Evolutionary conservation across 345 rosid species (phyloP).

Genomic region (Camelina hispida): DNA sequence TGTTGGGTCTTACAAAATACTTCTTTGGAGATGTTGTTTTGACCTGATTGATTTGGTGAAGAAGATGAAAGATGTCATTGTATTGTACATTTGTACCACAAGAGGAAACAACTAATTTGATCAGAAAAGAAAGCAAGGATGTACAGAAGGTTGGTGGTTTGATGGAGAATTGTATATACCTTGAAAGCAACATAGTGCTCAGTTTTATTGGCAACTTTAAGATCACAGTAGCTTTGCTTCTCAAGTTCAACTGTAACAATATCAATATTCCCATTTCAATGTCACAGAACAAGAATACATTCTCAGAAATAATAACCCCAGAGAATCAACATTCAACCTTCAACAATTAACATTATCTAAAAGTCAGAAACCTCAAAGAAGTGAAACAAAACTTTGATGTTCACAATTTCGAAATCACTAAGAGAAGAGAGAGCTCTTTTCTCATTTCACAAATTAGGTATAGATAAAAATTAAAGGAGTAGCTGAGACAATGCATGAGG

Average conservation of each 20-base stretch:
- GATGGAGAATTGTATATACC: conserved; percentile 44
- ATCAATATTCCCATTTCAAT: conserved; percentile 4
- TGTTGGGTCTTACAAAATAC: conserved; percentile 97
- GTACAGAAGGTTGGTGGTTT: conserved; percentile 1
- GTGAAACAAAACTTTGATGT: not conserved
- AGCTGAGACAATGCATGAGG: too few species aligned
- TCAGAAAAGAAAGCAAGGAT: not conserved
- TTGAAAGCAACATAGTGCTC: conserved; percentile 80
- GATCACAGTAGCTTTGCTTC: conserved; percentile 72
- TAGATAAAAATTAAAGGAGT: too few species aligned
- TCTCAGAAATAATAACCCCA: not conserved
- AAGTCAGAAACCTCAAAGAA: not conserved
- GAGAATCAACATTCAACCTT: not conserved
- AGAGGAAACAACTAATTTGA: not conserved
- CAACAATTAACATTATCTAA: conserved; percentile 12
- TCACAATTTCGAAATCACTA: not conserved
- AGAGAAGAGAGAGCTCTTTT: not conserved
- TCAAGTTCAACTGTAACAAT: conserved; percentile 67
- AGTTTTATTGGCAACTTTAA: conserved; percentile 75
- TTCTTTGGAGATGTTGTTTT: conserved; percentile 97
- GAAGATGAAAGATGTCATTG: conserved; percentile 6
- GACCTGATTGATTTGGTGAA: conserved; percentile 55
- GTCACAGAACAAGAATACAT: not conserved
- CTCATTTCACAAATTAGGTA: too few species aligned
- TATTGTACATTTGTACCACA: not conserved